These are phyloP conservation scores for Meira miltonrushii DNA, from an alignment of 1,284 basidiomycete species.

Conservation along the genomic window DNA sequence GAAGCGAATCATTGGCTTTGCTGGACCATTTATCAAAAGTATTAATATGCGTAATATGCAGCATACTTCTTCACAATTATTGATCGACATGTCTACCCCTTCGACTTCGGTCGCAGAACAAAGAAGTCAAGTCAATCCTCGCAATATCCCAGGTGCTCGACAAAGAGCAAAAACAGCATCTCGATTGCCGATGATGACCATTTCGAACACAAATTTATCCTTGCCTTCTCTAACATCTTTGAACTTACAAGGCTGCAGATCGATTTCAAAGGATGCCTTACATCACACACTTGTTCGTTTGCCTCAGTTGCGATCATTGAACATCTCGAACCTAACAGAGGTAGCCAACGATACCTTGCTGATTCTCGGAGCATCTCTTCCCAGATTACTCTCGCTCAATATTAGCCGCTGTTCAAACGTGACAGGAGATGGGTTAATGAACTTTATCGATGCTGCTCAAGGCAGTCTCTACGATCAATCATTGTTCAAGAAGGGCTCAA, in stretches of 20 bases:
- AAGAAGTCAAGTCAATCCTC: too few species aligned
- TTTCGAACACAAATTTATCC: not conserved
- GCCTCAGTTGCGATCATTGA: slow-evolving; percentile 61
- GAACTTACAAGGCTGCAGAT: slow-evolving; percentile 8
- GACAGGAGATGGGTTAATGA: slow-evolving; percentile 60
- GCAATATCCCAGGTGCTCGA: not conserved
- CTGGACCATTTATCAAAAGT: slow-evolving; percentile 9
- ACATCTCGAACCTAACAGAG: slow-evolving; percentile 64
- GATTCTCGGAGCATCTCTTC: slow-evolving; percentile 62
- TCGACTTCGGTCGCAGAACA: not conserved
- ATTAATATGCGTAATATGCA: not conserved
- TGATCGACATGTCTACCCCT: not conserved
- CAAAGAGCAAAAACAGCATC: not conserved
- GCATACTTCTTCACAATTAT: not conserved
- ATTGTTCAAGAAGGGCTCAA: slow-evolving; percentile 55
- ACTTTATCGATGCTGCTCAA: slow-evolving; percentile 49
- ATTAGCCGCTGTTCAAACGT: slow-evolving; percentile 69
- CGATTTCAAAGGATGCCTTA: slow-evolving; percentile 63
- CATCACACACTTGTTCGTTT: slow-evolving; percentile 68
- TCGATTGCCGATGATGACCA: not conserved
- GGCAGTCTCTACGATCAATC: not conserved
- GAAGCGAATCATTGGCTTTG: not conserved
- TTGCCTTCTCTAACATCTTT: not conserved
- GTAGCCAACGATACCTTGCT: slow-evolving; percentile 70
- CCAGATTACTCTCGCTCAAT: slow-evolving; percentile 63